A percentile compares a stretch with the other conserved stretches of the same genome.
phyloP scores from a whole-genome alignment of 768 basidiomycete genomes.

The Hygrocybe punicea region DNA sequence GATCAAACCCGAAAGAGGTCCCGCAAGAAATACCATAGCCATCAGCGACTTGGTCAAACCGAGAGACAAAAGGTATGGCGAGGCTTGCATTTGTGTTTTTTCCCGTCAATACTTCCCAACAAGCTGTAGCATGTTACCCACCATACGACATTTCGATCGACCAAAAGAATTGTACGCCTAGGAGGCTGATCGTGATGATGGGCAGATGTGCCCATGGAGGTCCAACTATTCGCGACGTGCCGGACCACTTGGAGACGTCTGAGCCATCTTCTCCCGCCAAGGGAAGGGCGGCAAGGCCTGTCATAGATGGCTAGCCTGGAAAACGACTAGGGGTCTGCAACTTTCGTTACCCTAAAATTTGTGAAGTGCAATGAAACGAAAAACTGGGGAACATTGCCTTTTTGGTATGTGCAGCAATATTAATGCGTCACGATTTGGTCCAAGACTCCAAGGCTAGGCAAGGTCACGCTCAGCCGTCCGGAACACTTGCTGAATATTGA shows the following conservation, averaged over 20 bases:
- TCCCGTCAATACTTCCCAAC: neutral
- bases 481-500: slow-evolving; percentile 36
- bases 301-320: slow-evolving; percentile 35
- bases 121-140: slow-evolving; percentile 16
- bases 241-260: slow-evolving; percentile 39
- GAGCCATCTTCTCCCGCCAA: slow-evolving; percentile 36
- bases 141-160: slow-evolving; percentile 94
- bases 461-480: slow-evolving; percentile 23
- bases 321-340: no score
- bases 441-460: slow-evolving; percentile 39
- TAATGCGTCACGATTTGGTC: slow-evolving; percentile 16
- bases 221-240: slow-evolving; percentile 59
- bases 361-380: no score
- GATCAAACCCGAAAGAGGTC: slow-evolving; percentile 83
- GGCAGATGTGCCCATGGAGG: slow-evolving; percentile 67
- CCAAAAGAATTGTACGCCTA: slow-evolving; percentile 90
- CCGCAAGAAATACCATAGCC: slow-evolving; percentile 90
- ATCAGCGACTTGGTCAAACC: slow-evolving; percentile 84
- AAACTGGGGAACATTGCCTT: no score
- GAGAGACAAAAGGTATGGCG: slow-evolving; percentile 86
- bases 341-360: no score
- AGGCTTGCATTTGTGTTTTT: slow-evolving; percentile 41
- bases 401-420: no score
- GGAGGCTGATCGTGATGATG: slow-evolving; percentile 68
- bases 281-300: slow-evolving; percentile 49